Evolutionary conservation across 106 monocot species (phyloP).

Genomic region (Ottelia alismoides): DNA sequence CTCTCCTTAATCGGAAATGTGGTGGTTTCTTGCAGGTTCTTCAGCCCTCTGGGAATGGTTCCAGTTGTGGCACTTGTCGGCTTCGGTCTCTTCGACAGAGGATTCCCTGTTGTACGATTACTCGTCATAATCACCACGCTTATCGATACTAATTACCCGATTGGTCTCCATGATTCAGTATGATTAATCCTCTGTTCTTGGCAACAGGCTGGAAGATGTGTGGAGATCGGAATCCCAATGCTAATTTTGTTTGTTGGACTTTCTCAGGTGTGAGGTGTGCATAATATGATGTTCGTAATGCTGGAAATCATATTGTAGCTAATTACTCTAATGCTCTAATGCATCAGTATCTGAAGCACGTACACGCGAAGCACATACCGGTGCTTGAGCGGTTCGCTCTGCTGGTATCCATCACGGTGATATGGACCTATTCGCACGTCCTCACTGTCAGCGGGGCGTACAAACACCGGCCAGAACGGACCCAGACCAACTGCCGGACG

Average conservation of each 20-base stretch:
- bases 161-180: no score
- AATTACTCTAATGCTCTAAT: no score
- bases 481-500: constrained; percentile 69
- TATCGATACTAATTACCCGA: no score
- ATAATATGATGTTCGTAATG: no score
- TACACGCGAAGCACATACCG: constrained; percentile 41
- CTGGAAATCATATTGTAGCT: no score
- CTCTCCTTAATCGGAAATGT: no score
- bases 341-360: constrained; percentile 87
- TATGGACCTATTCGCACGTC: constrained; percentile 76
- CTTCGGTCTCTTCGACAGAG: constrained; percentile 87
- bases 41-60: constrained; percentile 75
- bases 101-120: constrained; percentile 97
- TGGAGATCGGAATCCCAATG: constrained; percentile 94
- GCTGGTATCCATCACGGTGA: constrained; percentile 39
- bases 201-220: constrained; percentile 82
- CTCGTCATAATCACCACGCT: no score
- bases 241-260: constrained; percentile 66
- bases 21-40: constrained; percentile 49
- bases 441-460: constrained; percentile 85
- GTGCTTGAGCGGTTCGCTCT: constrained; percentile 78
- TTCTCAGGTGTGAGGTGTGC: constrained; percentile 98
- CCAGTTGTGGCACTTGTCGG: constrained; percentile 91
- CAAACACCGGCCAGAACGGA: constrained; percentile 40
- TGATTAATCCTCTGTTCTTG: no score